Conservation (phyloP, 2,329 filamentous ascomycete genomes). For the Ophiosphaerella korrae region DNA sequence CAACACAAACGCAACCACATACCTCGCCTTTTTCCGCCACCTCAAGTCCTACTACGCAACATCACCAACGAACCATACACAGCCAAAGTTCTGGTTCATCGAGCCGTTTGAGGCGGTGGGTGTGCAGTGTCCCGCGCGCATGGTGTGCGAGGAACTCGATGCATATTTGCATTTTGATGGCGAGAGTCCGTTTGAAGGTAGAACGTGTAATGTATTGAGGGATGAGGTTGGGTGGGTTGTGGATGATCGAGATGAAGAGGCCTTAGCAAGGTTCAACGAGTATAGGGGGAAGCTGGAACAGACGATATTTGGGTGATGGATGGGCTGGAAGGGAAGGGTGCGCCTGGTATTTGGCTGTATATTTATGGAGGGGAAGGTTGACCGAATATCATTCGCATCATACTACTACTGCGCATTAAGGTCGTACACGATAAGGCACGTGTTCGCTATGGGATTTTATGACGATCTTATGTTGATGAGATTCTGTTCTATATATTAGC, state of each 20-base stretch:
- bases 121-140: not conserved
- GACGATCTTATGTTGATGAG: too few relatives aligned
- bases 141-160: slow-evolving; percentile 11
- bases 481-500: too few relatives aligned
- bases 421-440: too few relatives aligned
- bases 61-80: not conserved
- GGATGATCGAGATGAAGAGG: slow-evolving; percentile 5
- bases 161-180: slow-evolving; percentile 8
- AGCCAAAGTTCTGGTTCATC: not conserved
- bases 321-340: too few relatives aligned
- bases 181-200: slow-evolving; percentile 9
- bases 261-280: not conserved
- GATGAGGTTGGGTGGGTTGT: slow-evolving; percentile 15
- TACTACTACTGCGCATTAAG: too few relatives aligned
- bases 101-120: not conserved
- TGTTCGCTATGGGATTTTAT: too few relatives aligned
- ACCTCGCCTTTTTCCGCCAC: not conserved
- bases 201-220: not conserved
- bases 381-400: too few relatives aligned
- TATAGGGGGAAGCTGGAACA: not conserved
- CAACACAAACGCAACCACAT: not conserved
- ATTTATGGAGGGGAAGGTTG: too few relatives aligned
- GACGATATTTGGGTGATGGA: too few relatives aligned
- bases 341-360: too few relatives aligned
- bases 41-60: not conserved